phyloP scores from a whole-genome alignment of 2,329 filamentous ascomycete genomes.

The Fusarium pseudocircinatum region DNA sequence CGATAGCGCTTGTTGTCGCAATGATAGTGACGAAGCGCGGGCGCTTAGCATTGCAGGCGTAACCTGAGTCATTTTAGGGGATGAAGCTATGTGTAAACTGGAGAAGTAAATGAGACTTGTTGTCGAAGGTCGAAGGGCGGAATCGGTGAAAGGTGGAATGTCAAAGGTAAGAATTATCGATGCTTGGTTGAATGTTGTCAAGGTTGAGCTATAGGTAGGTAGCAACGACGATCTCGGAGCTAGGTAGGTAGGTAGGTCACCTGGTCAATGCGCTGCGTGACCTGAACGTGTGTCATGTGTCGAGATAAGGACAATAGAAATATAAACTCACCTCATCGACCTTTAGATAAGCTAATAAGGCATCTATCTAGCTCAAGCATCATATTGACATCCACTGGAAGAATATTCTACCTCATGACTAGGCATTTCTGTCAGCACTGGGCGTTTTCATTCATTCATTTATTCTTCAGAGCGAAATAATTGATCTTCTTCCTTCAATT shows the following conservation, averaged over 20 bases:
- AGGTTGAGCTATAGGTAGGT: background rate
- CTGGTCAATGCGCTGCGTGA: slow-evolving; percentile 20
- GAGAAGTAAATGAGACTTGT: background rate
- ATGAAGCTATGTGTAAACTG: slow-evolving; percentile 17
- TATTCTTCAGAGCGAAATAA: background rate
- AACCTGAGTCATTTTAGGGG: slow-evolving; percentile 55
- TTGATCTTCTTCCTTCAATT: background rate
- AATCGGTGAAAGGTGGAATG: background rate
- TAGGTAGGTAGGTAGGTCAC: slow-evolving; percentile 30
- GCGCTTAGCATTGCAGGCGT: slow-evolving; percentile 56
- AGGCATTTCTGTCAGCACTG: background rate
- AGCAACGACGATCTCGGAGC: slow-evolving; percentile 24
- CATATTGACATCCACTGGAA: background rate
- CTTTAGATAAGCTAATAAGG: background rate
- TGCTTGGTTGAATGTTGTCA: slow-evolving; percentile 13
- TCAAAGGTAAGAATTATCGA: background rate
- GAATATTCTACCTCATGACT: background rate
- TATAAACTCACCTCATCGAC: background rate
- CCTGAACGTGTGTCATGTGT: slow-evolving; percentile 3
- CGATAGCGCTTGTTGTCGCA: slow-evolving; percentile 53
- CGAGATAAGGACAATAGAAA: background rate
- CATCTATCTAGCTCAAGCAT: background rate
- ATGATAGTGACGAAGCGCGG: slow-evolving; percentile 56
- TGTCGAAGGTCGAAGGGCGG: background rate
- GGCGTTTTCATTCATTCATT: background rate